Evolutionary conservation across 495 filamentous ascomycete species (phyloP).

Genomic region (Aspergillus coremiiformis): DNA sequence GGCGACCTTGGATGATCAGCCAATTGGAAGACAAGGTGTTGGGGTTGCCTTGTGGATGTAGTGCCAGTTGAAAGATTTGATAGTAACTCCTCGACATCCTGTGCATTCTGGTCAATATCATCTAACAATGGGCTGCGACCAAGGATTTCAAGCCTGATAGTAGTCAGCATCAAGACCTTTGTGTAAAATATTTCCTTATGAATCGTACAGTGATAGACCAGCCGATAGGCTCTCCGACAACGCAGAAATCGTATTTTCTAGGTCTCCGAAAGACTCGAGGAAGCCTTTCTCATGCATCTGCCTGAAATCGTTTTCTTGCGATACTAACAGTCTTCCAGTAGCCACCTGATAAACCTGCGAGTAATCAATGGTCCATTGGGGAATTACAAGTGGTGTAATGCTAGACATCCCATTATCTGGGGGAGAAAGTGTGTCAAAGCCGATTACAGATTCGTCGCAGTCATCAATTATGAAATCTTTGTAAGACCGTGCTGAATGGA

Average conservation of each 20-base stretch:
- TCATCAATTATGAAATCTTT: constrained; percentile 35
- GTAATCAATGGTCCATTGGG: constrained; percentile 28
- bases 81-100: constrained; percentile 20
- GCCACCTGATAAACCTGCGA: constrained; percentile 25
- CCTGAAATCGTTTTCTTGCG: neutral
- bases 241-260: constrained; percentile 9
- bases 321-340: constrained; percentile 5
- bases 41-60: neutral
- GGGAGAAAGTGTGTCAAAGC: neutral
- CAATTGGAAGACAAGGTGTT: constrained; percentile 18
- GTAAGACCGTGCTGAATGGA: neutral
- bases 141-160: constrained; percentile 25
- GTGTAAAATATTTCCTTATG: neutral
- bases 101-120: constrained; percentile 31
- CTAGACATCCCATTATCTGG: constrained; percentile 5
- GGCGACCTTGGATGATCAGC: constrained; percentile 7
- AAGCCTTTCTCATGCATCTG: constrained; percentile 10
- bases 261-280: constrained; percentile 9
- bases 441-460: constrained; percentile 25
- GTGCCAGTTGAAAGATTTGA: constrained; percentile 10
- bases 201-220: constrained; percentile 21
- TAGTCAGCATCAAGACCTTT: constrained; percentile 4
- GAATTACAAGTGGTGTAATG: constrained; percentile 7
- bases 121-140: constrained; percentile 17
- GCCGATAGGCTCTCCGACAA: neutral